These are phyloP conservation scores for Stenogyne calaminthoides DNA, from an alignment of 305 asterid species.

Conservation along the genomic window DNA sequence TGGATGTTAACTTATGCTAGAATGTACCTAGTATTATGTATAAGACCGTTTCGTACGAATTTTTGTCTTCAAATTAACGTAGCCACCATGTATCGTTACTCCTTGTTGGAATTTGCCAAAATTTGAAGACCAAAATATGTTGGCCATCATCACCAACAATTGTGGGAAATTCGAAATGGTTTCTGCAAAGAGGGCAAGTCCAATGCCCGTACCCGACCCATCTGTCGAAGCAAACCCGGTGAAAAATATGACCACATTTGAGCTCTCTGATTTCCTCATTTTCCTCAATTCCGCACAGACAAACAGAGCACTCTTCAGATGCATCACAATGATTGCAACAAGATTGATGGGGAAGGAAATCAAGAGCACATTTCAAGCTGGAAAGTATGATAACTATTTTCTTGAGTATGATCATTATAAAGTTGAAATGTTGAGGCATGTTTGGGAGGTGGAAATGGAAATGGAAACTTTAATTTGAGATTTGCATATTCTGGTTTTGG, in stretches of 20 bases:
- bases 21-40: too few relatives aligned
- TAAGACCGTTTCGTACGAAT: too few relatives aligned
- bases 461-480: neutral
- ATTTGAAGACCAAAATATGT: constrained; percentile 1
- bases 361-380: constrained; percentile 21
- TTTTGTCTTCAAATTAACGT: too few relatives aligned
- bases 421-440: neutral
- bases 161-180: neutral
- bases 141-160: neutral
- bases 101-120: neutral
- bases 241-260: constrained; percentile 37
- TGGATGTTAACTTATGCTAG: too few relatives aligned
- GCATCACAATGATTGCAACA: neutral
- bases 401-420: neutral
- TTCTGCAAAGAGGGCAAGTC: constrained; percentile 29
- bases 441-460: neutral
- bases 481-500: neutral
- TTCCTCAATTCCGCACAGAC: constrained; percentile 38
- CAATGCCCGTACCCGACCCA: constrained; percentile 25
- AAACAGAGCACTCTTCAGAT: constrained; percentile 30
- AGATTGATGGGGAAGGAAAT: constrained; percentile 16
- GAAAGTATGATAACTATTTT: neutral
- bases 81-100: constrained; percentile 3
- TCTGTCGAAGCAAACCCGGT: constrained; percentile 30
- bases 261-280: constrained; percentile 38